Conservation (phyloP, 2,329 filamentous ascomycete species). For the Fusarium brevicatenulatum region DNA sequence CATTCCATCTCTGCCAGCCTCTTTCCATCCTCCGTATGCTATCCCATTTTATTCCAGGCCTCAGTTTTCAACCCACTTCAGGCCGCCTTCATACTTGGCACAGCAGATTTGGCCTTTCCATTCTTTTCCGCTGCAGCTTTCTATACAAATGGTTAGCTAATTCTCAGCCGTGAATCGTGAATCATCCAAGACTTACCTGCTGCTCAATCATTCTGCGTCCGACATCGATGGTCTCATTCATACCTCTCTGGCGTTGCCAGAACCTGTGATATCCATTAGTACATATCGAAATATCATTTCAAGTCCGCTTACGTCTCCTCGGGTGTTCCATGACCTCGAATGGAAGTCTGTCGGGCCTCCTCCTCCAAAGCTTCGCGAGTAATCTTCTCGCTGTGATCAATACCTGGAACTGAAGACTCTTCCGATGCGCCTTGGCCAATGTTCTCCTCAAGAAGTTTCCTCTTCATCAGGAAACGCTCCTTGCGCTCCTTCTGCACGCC, state of each 20-base stretch:
- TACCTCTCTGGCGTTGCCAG: conserved; percentile 69
- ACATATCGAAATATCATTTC: not conserved
- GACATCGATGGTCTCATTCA: conserved; percentile 66
- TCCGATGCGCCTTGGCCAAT: conserved; percentile 67
- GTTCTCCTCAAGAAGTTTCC: conserved; percentile 79
- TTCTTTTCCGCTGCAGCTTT: conserved; percentile 26
- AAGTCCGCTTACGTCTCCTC: conserved; percentile 59
- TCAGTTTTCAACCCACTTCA: not conserved
- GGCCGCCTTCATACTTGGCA: conserved; percentile 38
- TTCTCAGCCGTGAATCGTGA: not conserved
- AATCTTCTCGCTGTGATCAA: conserved; percentile 68
- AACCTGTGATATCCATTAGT: conserved; percentile 56
- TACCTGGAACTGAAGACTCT: conserved; percentile 57
- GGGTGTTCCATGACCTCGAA: conserved; percentile 59
- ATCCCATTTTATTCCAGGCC: not conserved
- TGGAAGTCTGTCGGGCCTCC: conserved; percentile 63
- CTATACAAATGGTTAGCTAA: conserved; percentile 13
- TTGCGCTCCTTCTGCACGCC: conserved; percentile 86
- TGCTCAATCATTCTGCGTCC: conserved; percentile 66
- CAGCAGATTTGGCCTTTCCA: conserved; percentile 26
- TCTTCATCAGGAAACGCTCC: conserved; percentile 83
- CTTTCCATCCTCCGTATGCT: not conserved
- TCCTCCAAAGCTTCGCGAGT: conserved; percentile 73
- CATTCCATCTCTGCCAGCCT: not conserved
- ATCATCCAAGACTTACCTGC: conserved; percentile 42